Percentiles rank a stretch among this genome's conserved stretches.
phyloP scores from a whole-genome alignment of 2,329 filamentous ascomycete species.

The Cladophialophora psammophila region DNA sequence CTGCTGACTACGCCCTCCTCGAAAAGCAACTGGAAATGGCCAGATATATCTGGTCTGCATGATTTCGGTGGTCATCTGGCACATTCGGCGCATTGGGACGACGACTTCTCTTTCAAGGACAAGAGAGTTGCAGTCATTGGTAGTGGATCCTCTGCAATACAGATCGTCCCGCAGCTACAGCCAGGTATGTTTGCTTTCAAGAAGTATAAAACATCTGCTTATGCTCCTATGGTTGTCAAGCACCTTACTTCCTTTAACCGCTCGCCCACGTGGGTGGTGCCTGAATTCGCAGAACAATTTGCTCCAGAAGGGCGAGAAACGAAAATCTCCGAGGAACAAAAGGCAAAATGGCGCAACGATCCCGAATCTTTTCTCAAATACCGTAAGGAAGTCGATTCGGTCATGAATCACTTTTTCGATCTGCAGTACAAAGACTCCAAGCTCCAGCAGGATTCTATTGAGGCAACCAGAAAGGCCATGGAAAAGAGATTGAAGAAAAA shows the following conservation, averaged over 20 bases:
- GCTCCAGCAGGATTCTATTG: slow-evolving; percentile 48
- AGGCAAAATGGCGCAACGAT: slow-evolving; percentile 49
- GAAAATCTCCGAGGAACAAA: slow-evolving; percentile 22
- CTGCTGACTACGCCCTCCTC: background rate
- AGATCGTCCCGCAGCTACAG: slow-evolving; percentile 43
- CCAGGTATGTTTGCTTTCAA: slow-evolving; percentile 12
- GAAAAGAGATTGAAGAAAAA: slow-evolving; percentile 45
- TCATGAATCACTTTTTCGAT: slow-evolving; percentile 53
- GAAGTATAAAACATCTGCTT: background rate
- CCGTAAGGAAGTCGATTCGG: slow-evolving; percentile 53
- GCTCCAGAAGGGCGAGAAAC: slow-evolving; percentile 18
- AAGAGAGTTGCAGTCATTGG: slow-evolving; percentile 41
- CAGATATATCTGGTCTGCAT: slow-evolving; percentile 42
- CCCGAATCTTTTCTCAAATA: slow-evolving; percentile 52
- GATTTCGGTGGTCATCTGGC: slow-evolving; percentile 47
- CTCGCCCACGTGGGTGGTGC: slow-evolving; percentile 41
- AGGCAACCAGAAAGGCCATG: slow-evolving; percentile 54
- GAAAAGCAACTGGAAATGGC: slow-evolving; percentile 36
- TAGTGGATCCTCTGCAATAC: slow-evolving; percentile 39
- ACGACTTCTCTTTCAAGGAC: slow-evolving; percentile 19
- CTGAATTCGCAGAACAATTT: slow-evolving; percentile 21
- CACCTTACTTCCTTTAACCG: slow-evolving; percentile 42
- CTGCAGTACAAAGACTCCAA: slow-evolving; percentile 53
- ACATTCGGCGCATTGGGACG: slow-evolving; percentile 52
- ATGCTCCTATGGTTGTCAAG: slow-evolving; percentile 17